Base-by-base conservation (phyloP, 2,329 filamentous ascomycete genomes). In the Cercospora janseana region DNA sequence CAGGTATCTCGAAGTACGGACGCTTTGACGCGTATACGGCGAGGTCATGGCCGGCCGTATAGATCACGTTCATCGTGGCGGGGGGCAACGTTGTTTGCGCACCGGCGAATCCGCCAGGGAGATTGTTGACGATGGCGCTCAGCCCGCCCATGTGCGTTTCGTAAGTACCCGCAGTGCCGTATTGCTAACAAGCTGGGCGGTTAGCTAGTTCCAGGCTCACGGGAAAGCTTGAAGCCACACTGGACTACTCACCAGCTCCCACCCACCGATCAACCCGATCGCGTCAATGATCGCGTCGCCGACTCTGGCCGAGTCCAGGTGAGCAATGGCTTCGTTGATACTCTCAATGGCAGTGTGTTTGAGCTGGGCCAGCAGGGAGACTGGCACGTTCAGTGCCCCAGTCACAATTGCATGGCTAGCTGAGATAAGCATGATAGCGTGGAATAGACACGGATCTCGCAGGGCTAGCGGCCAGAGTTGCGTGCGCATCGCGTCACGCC, bases 61-160 rank as follows among this genome's bases (percentile, higher is more conserved):
- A 27, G 18, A 60, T 42, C 5, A 59, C 31, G 18, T 51, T 49
- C 23, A 51, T 47, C 4, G 51, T 42, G n/a, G 47, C 49, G 5
- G 50, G 32, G 7, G 52, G 37, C 7, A 51, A 49, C 8, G 44
- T 51, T 4, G 49, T 47, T 42, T 52, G 42, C 12, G 46, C 31
- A 12, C 53, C 51, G 12, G 32, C 44, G 4, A 55, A 26, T 7
- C 56, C 58, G 28, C 58, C 58, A 23, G 54, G 52, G 9, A 60
- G 37, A 16, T 47, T 51, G 31, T 44, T 49, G 23, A 60, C 49
- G 21, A 59, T 60, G 4, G 49, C 50, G 13, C 46, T 46, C 4
- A 60, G 40, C 10, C 58, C 58, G 8, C 45, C 24, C 54, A 60
- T 59, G 27, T 60, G 58, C 23, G 56, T 58, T 10, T 55, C 49